Evolutionary conservation across 805 yeast species (phyloP), one percentile per base, ranked within the genome.

Genomic region (Yarrowia sp.): DNA sequence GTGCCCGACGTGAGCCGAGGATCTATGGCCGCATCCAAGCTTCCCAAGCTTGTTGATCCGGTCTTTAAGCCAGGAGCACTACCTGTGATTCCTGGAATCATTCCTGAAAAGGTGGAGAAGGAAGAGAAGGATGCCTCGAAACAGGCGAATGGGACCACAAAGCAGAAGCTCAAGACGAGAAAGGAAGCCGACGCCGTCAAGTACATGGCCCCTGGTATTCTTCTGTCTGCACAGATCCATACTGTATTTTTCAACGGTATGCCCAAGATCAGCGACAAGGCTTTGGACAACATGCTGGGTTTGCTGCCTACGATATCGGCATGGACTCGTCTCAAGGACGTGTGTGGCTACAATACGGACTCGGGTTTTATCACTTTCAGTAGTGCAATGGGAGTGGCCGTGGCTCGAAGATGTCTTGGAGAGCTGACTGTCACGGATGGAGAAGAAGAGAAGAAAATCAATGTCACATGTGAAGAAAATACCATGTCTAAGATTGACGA

Each of bases 181-280:
- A 59, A 59, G 50, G 52, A 42, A 43, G 42, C 10, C 4, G 65
- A 59, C 9, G 14, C 12, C 8, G 32, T 45, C 19, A n/a, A 45
- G 16, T 59, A 45, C 10, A 42, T n/a, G 42, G 42, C 52, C 8
- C 32, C 50, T 14, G 40, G 36, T 19, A 45, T 59, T 19, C 26
- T 19, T 2, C 8, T 16, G 32, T 59, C 65, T 12, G 43, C 45
- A 42, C 65, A 59, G 65, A 59, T 59, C 15, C 52, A 59, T 32
- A 59, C 65, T 8, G 65, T 59, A 3, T 59, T 59, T 38, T 59
- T 59, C 65, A 59, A 45, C 10, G 52, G 65, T 14, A 59, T 59
- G 65, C 65, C 65, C 35, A 59, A 45, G 52, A 59, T 59, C 52
- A 59, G 52, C 35, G 65, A 59, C 52, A 59, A 59, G 35, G 65